Conservation (phyloP, 2,329 filamentous ascomycete species). For the Pseudogymnoascus sp. region DNA sequence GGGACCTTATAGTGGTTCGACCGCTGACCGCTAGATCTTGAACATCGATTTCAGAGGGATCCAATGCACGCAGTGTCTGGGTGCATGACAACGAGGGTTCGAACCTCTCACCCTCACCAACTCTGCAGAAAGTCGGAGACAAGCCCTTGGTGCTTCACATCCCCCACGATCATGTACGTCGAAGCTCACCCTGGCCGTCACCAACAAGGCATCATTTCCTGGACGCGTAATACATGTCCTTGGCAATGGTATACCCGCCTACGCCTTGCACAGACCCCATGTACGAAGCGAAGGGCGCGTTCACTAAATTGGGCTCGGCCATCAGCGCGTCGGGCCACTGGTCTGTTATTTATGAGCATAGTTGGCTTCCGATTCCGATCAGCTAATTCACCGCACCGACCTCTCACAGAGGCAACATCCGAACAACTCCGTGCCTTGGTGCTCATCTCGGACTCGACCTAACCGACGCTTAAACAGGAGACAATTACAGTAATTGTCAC, state of each 20-base stretch:
- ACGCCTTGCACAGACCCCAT: neutral
- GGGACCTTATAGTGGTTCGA: conserved; percentile 1
- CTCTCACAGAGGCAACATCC: neutral
- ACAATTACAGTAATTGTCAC: neutral
- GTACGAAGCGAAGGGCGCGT: neutral
- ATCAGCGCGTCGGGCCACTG: neutral
- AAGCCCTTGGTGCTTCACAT: neutral
- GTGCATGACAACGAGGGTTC: neutral
- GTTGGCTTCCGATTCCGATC: neutral
- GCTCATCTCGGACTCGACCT: neutral
- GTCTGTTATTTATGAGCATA: neutral
- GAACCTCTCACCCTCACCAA: conserved; percentile 3
- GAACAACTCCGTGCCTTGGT: conserved; percentile 1
- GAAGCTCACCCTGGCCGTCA: neutral
- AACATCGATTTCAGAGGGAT: neutral
- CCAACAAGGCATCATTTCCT: conserved; percentile 3
- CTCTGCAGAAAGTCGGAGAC: conserved; percentile 6
- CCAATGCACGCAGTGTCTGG: neutral
- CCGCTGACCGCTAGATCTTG: conserved; percentile 3
- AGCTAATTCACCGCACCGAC: neutral
- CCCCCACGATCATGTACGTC: neutral
- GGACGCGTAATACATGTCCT: conserved; percentile 1
- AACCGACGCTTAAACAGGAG: neutral
- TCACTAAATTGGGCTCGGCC: conserved; percentile 4
- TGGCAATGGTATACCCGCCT: neutral